Percentiles rank a stretch among this genome's conserved stretches.
These are phyloP conservation scores for Ogataea pilisensis DNA, from an alignment of 805 yeast species.

Conservation along the genomic window DNA sequence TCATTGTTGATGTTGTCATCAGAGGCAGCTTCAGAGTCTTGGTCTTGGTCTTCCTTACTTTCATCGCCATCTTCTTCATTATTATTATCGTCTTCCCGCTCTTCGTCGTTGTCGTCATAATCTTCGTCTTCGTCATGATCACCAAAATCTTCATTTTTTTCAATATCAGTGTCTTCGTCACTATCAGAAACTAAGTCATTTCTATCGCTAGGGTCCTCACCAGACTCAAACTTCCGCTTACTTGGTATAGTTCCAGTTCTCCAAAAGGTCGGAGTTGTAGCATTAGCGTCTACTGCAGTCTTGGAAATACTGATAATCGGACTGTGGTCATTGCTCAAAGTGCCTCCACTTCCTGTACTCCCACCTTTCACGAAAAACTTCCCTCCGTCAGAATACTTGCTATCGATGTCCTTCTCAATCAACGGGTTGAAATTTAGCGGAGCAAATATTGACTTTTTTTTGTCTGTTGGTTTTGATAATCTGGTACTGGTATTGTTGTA, in stretches of 20 bases:
- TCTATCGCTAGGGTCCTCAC: constrained; percentile 7
- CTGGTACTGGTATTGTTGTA: constrained; percentile 9
- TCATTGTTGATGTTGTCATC: no score
- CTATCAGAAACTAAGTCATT: constrained; percentile 28
- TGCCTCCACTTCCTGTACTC: neutral
- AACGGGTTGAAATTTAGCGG: constrained; percentile 80
- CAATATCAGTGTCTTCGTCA: constrained; percentile 20
- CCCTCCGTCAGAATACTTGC: constrained; percentile 87
- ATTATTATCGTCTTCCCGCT: constrained; percentile 3
- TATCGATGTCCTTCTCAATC: constrained; percentile 70
- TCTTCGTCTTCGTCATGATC: constrained; percentile 12
- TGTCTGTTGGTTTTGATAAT: constrained; percentile 34
- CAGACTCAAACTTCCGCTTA: constrained; percentile 3
- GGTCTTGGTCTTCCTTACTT: constrained; percentile 14
- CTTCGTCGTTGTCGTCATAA: constrained; percentile 7
- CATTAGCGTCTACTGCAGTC: constrained; percentile 5
- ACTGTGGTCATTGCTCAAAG: neutral
- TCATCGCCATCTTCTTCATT: constrained; percentile 23
- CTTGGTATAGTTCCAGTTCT: constrained; percentile 4
- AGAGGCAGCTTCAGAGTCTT: no score
- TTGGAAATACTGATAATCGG: constrained; percentile 4
- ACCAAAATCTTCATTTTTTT: constrained; percentile 13
- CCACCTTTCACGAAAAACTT: constrained; percentile 60
- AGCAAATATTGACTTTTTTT: constrained; percentile 63
- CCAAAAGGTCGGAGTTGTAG: constrained; percentile 24